These are phyloP conservation scores for Ogataea zsoltii DNA, from an alignment of 805 yeast genomes.

Conservation along the genomic window DNA sequence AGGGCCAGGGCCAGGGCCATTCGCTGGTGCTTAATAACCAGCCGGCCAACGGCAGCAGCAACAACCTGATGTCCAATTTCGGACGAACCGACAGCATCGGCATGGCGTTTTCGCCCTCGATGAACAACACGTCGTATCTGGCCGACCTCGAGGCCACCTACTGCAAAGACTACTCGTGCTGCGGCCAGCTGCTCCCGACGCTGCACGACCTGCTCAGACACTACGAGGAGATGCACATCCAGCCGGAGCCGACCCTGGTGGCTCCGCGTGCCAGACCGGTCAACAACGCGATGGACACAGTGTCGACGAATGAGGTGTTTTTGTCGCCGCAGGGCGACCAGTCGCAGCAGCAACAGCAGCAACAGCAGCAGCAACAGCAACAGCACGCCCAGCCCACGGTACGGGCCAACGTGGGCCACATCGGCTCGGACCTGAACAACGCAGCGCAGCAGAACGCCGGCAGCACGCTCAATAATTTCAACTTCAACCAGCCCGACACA, in stretches of 20 bases:
- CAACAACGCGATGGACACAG: conserved; percentile 74
- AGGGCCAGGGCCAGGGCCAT: neutral
- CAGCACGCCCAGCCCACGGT: conserved; percentile 1
- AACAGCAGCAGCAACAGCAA: conserved; percentile 14
- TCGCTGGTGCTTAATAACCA: neutral
- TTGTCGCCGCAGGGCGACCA: conserved; percentile 38
- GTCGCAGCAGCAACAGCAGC: conserved; percentile 11
- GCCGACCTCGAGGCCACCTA: conserved; percentile 95
- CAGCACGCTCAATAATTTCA: conserved; percentile 20
- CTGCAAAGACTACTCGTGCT: conserved; percentile 94
- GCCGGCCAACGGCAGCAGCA: conserved; percentile 6
- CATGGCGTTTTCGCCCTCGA: conserved; percentile 61
- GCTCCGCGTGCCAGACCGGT: conserved; percentile 46
- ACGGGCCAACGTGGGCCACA: neutral
- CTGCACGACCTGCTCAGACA: conserved; percentile 91
- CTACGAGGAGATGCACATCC: conserved; percentile 94
- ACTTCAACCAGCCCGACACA: conserved; percentile 20
- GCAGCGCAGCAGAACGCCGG: conserved; percentile 10
- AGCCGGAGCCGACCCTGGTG: conserved; percentile 48
- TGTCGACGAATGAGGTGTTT: conserved; percentile 90
- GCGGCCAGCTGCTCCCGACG: conserved; percentile 90
- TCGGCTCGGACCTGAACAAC: neutral
- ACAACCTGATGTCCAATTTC: conserved; percentile 24
- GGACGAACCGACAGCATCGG: conserved; percentile 29
- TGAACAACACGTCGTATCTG: conserved; percentile 72